Evolutionary conservation across 2,329 filamentous ascomycete genomes (phyloP).

Genomic region (Trichophyton verrucosum): DNA sequence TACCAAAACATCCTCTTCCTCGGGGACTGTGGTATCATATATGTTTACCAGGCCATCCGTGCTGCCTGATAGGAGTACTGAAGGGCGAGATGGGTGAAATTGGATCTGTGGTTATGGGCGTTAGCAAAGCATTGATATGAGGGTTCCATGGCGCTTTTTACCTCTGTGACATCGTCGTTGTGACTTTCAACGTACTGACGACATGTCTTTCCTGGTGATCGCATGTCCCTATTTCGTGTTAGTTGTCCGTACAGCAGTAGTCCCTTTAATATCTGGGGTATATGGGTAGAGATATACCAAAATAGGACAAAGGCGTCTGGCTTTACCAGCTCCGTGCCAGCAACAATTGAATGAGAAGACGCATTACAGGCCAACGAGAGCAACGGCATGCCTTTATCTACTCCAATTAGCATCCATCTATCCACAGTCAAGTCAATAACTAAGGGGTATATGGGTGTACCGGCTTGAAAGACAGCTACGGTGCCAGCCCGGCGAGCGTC

Average conservation of each 20-base stretch:
- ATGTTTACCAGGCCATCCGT: constrained; percentile 52
- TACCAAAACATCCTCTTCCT: constrained; percentile 51
- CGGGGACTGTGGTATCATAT: constrained; percentile 44
- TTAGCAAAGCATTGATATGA: background rate
- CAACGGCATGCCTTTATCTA: constrained; percentile 39
- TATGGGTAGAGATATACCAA: constrained; percentile 25
- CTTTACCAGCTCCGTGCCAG: constrained; percentile 43
- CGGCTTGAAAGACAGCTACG: constrained; percentile 25
- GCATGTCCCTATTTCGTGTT: constrained; percentile 28
- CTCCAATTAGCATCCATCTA: background rate
- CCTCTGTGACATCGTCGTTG: constrained; percentile 49
- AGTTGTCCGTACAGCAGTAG: background rate
- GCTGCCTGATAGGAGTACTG: constrained; percentile 46
- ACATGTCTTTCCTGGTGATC: constrained; percentile 25
- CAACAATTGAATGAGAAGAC: constrained; percentile 38
- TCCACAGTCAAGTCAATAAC: constrained; percentile 1
- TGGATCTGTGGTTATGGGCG: constrained; percentile 28
- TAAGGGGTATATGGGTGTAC: constrained; percentile 16
- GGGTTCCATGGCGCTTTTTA: constrained; percentile 16
- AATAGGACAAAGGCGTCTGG: constrained; percentile 32
- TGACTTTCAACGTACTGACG: constrained; percentile 37
- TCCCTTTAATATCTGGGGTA: background rate
- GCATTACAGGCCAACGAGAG: constrained; percentile 41
- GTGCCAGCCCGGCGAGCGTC: constrained; percentile 25
- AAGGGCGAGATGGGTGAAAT: constrained; percentile 41